Evolutionary conservation across 2,329 filamentous ascomycete species (phyloP).

Genomic region (Calonectria fujianensis): DNA sequence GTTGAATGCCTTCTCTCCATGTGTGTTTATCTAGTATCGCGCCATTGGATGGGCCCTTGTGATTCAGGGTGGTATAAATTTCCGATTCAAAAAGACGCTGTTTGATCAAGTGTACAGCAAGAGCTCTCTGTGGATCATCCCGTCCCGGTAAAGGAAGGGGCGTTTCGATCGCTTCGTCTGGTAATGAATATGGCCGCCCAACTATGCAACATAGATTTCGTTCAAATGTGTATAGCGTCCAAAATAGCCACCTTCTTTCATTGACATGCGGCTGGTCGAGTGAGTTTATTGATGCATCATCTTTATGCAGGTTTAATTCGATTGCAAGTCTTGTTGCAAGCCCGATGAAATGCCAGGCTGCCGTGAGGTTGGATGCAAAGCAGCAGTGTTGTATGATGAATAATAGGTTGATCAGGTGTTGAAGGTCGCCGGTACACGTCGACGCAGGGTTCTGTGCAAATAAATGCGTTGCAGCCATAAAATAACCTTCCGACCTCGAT

Average conservation of each 20-base stretch:
- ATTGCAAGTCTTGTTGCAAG: slow-evolving; percentile 42
- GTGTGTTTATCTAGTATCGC: slow-evolving; percentile 35
- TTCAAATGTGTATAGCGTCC: slow-evolving; percentile 46
- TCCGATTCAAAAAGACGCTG: slow-evolving; percentile 52
- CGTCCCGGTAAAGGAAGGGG: slow-evolving; percentile 27
- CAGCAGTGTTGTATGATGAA: slow-evolving; percentile 44
- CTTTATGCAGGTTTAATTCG: slow-evolving; percentile 42
- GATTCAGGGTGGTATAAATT: slow-evolving; percentile 48
- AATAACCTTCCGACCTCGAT: slow-evolving; percentile 40
- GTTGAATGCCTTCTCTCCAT: slow-evolving; percentile 49
- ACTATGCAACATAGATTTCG: slow-evolving; percentile 44
- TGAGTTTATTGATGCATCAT: not conserved
- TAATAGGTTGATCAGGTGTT: slow-evolving; percentile 43
- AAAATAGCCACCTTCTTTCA: slow-evolving; percentile 39
- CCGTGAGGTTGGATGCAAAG: slow-evolving; percentile 43
- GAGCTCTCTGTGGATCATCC: slow-evolving; percentile 25
- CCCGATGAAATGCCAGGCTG: slow-evolving; percentile 48
- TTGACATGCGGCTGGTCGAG: not conserved
- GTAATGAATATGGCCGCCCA: slow-evolving; percentile 42
- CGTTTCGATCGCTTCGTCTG: slow-evolving; percentile 45
- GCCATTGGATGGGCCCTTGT: slow-evolving; percentile 41
- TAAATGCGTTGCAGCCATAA: slow-evolving; percentile 33
- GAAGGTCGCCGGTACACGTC: slow-evolving; percentile 39
- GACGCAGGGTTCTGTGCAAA: slow-evolving; percentile 28
- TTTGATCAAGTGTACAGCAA: slow-evolving; percentile 50